A percentile compares a stretch with the other conserved stretches of the same genome.
Evolutionary conservation across 176 grass and related monocot species (phyloP).

Genomic region (Hordeum vulgare): MorexV3_pseudomolecules_assembly NC_058518.1:446991385-446991884

Average conservation of each 20-base stretch:
- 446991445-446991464: neutral
- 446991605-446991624: neutral
- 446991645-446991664: neutral
- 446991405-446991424: neutral
- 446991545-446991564: neutral
- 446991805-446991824: neutral
- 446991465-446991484: conserved; percentile 36
- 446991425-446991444: neutral
- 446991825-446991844: neutral
- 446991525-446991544: conserved; percentile 30
- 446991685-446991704: neutral
- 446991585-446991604: conserved; percentile 37
- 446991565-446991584: conserved; percentile 15
- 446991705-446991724: neutral
- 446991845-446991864: neutral
- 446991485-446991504: neutral
- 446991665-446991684: neutral
- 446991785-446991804: neutral
- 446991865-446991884: neutral
- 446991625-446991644: conserved; percentile 29
- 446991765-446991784: neutral
- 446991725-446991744: neutral
- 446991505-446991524: neutral
- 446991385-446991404: conserved; percentile 41
- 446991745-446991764: neutral